phyloP scores from a whole-genome alignment of 2,329 filamentous ascomycete species.

The Botryosphaeria dothidea region DNA sequence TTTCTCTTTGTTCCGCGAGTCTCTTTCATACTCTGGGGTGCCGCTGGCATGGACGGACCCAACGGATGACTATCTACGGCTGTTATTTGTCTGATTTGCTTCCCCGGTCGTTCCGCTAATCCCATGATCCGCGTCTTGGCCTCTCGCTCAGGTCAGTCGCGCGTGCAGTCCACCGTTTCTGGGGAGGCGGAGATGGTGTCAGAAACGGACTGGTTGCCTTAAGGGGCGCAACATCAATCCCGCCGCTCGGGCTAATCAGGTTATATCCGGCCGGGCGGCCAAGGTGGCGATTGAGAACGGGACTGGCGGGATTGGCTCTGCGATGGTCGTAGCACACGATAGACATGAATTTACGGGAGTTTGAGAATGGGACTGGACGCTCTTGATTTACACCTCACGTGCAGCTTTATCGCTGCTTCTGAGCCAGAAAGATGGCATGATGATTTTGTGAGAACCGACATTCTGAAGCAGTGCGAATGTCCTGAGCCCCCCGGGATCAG shows the following conservation, averaged over 20 bases:
- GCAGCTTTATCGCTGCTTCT: too few species aligned
- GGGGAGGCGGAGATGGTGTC: background rate
- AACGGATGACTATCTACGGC: background rate
- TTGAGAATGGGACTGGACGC: background rate
- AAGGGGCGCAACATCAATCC: background rate
- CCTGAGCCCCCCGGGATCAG: too few species aligned
- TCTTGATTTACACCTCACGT: background rate
- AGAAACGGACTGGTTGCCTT: background rate
- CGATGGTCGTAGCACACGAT: slow-evolving; percentile 8
- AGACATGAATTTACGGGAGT: slow-evolving; percentile 18
- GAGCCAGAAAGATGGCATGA: too few species aligned
- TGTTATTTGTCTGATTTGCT: background rate
- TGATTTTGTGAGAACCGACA: too few species aligned
- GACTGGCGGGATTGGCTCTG: background rate
- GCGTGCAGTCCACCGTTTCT: background rate
- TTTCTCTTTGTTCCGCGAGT: slow-evolving; percentile 6
- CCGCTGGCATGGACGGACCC: background rate
- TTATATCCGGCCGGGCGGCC: background rate
- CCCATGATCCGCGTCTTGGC: background rate
- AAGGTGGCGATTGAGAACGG: background rate
- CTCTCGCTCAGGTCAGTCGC: background rate
- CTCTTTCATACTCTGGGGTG: background rate
- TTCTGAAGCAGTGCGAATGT: too few species aligned
- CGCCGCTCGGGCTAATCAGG: background rate
- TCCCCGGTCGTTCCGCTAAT: background rate